phyloP scores from a whole-genome alignment of 2,329 filamentous ascomycete genomes.

The Corinectria fuckeliana region DNA sequence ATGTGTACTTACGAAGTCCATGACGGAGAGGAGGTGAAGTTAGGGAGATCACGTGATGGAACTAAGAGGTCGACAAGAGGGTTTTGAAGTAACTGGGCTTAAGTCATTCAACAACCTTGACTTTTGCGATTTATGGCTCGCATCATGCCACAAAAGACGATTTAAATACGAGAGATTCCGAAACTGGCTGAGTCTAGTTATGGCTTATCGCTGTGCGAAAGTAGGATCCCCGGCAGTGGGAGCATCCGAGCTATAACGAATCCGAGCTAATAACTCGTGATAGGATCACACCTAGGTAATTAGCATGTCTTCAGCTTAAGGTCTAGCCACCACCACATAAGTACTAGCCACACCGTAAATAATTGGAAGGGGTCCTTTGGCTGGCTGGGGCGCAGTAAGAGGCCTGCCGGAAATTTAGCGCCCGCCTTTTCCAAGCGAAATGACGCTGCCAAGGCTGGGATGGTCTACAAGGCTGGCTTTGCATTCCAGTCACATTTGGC shows the following conservation, averaged over 20 bases:
- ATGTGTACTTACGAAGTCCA: not conserved
- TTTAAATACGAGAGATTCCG: not conserved
- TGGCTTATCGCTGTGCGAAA: not conserved
- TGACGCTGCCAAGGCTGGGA: not conserved
- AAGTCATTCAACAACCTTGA: not conserved
- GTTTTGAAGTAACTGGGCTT: no score
- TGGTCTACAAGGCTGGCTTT: not conserved
- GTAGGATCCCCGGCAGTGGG: not conserved
- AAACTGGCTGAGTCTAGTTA: not conserved
- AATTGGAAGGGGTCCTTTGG: no score
- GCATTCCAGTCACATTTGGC: not conserved
- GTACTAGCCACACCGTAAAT: not conserved
- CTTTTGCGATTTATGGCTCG: not conserved
- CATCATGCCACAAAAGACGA: not conserved
- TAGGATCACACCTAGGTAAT: not conserved
- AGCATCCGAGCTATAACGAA: not conserved
- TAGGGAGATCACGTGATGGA: not conserved
- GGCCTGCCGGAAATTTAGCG: not conserved
- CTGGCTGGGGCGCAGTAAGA: not conserved
- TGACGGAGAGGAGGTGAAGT: not conserved
- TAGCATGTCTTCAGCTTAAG: no score
- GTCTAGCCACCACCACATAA: not conserved
- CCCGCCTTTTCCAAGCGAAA: not conserved
- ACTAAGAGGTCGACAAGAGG: not conserved
- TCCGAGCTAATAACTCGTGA: not conserved